Conservation (phyloP, 805 yeast species). For the Cyberlindnera mycetangii region DNA sequence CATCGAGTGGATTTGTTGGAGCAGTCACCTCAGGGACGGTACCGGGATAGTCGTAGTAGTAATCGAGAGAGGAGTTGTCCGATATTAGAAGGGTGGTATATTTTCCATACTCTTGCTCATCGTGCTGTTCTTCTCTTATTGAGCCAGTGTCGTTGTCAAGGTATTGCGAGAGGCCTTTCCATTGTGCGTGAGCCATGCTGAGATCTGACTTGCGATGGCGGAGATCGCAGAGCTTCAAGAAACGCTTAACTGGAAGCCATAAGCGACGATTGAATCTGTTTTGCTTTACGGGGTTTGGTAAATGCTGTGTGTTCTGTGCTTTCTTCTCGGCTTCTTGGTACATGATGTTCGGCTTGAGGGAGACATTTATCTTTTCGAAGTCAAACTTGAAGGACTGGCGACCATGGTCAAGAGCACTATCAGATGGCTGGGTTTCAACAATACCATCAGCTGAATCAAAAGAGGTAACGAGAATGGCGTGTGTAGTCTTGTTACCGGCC, state of each 20-base stretch:
- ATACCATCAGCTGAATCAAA: slow-evolving; percentile 52
- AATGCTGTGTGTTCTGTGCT: not conserved
- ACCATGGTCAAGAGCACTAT: slow-evolving; percentile 56
- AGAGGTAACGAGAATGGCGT: slow-evolving; percentile 65
- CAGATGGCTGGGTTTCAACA: slow-evolving; percentile 50
- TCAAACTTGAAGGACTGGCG: slow-evolving; percentile 43
- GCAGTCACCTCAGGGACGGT: slow-evolving; percentile 41
- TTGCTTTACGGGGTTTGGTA: not conserved
- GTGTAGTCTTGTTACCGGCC: slow-evolving; percentile 76
- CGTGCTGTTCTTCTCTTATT: slow-evolving; percentile 33
- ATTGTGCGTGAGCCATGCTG: slow-evolving; percentile 28
- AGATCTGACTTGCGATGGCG: slow-evolving; percentile 3
- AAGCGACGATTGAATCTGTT: slow-evolving; percentile 1
- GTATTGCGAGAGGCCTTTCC: slow-evolving; percentile 82
- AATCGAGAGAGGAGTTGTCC: slow-evolving; percentile 48
- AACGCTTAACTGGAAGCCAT: slow-evolving; percentile 7
- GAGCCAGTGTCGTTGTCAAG: slow-evolving; percentile 37
- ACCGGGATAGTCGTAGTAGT: slow-evolving; percentile 76
- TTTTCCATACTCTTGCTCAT: slow-evolving; percentile 76
- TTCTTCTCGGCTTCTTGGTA: slow-evolving; percentile 39
- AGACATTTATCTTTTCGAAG: slow-evolving; percentile 52
- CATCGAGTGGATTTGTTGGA: slow-evolving; percentile 33
- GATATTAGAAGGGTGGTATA: slow-evolving; percentile 68
- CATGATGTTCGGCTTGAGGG: slow-evolving; percentile 69
- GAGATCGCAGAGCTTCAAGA: slow-evolving; percentile 9